Evolutionary conservation across 805 yeast species (phyloP), one percentile per base, ranked within the genome.

Genomic region (Vanderwaltozyma verrucispora): DNA sequence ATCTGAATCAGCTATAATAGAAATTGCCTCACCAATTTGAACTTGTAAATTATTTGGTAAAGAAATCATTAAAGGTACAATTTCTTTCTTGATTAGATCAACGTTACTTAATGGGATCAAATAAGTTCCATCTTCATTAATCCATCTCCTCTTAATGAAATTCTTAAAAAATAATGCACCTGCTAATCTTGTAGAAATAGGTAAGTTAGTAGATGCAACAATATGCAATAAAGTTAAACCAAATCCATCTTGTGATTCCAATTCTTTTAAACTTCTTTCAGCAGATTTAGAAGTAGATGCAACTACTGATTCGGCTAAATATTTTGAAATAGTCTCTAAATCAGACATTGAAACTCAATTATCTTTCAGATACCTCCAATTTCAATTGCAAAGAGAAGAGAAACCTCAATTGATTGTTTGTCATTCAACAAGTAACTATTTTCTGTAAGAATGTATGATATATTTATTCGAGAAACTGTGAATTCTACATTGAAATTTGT

Each of bases 21-120:
- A 77, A 39, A 94, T 78, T 2, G 95, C 79, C 61, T 94, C 99
- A 37, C 96, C 97, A 35, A 92, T 74, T 64, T 94, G 99, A n/a
- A 78, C 68, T 54, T 89, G 96, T 39, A 92, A 65, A 47, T 78
- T 73, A 35, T 73, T 73, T 5, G 96, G 95, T 35, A 87, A 65
- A 27, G 74, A 59, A 43, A 88, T 79, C 97, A 92, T 87, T 43
- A 88, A 65, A n/a, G 78, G 76, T 35, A 92, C 72, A 45, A 92
- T 83, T 53, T 86, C 92, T 9, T 60, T 39, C 56, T 88, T 88
- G 46, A 92, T 73, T 32, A 78, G 63, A 5, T 60, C 66, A 2
- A 82, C 82, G 52, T 88, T 95, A 5, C 63, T 61, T 1, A 53
- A 42, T 2, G 78, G 68, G 21, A 88, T 64, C 40, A 77, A 52